Conservation (phyloP, 345 rosid species). For the Hibiscus trionum region DNA sequence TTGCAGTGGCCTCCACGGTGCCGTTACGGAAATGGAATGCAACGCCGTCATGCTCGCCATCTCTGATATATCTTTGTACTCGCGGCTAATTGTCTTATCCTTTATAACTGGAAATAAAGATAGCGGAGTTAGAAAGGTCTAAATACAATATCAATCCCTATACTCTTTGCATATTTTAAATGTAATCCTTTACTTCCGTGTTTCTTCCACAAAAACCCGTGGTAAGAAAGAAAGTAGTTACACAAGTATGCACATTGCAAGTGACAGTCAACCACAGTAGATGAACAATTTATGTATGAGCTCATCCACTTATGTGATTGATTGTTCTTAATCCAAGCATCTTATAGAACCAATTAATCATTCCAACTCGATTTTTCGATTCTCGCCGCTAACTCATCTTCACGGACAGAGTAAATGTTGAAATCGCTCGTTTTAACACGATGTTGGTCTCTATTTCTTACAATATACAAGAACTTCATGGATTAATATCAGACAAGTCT, state of each 20-base stretch:
- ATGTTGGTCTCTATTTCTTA: conserved; percentile 28
- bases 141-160: no score
- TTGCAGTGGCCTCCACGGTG: conserved; percentile 40
- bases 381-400: conserved; percentile 66
- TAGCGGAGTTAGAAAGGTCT: background rate
- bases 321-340: background rate
- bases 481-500: conserved; percentile 84
- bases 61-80: background rate
- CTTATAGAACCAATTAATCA: background rate
- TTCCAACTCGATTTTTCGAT: background rate
- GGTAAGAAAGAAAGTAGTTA: no score
- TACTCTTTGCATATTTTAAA: background rate
- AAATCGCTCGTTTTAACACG: conserved; percentile 34
- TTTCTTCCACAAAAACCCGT: no score
- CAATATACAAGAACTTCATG: conserved; percentile 74
- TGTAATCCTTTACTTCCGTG: no score
- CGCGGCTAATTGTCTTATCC: background rate
- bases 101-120: background rate
- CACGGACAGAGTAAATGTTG: conserved; percentile 52
- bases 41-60: conserved; percentile 73
- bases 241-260: no score
- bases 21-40: conserved; percentile 50
- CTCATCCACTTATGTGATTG: no score
- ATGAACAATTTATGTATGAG: background rate
- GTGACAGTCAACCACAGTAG: background rate